These are phyloP conservation scores for Torrubiellomyces zombiae DNA, from an alignment of 2,329 filamentous ascomycete species.

Conservation along the genomic window DNA sequence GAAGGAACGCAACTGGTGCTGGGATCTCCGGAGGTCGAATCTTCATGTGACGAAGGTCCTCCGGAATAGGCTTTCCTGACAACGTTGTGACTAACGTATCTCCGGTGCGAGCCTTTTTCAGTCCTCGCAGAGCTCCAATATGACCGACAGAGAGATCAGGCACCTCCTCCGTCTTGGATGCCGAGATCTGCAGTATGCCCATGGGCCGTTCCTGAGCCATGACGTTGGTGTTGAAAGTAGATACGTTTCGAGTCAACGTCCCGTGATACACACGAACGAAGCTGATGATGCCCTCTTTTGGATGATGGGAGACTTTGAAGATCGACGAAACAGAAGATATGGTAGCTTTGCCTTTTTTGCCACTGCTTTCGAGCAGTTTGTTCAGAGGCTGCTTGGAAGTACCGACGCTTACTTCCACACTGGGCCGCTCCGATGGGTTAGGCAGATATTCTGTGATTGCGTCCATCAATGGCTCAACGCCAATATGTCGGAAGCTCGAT, in stretches of 20 bases:
- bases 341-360: conserved; percentile 18
- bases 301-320: conserved; percentile 90
- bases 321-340: conserved; percentile 45
- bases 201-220: conserved; percentile 64
- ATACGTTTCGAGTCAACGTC: conserved; percentile 52
- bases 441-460: conserved; percentile 79
- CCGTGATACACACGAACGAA: conserved; percentile 90
- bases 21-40: conserved; percentile 79
- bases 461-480: conserved; percentile 81
- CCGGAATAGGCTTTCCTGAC: conserved; percentile 43
- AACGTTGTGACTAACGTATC: conserved; percentile 74
- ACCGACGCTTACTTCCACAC: conserved; percentile 59
- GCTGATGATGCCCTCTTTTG: conserved; percentile 70
- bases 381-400: conserved; percentile 23
- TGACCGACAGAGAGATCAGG: conserved; percentile 67
- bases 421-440: conserved; percentile 62
- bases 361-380: conserved; percentile 21
- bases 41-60: conserved; percentile 57
- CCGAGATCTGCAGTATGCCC: conserved; percentile 77
- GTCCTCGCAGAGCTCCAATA: conserved; percentile 81
- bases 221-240: conserved; percentile 78
- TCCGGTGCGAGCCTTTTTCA: conserved; percentile 83
- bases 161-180: conserved; percentile 72
- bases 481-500: conserved; percentile 85
- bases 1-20: conserved; percentile 91